phyloP scores from a whole-genome alignment of 1,284 basidiomycete species.

The Cystobasidium pallidum region DNA sequence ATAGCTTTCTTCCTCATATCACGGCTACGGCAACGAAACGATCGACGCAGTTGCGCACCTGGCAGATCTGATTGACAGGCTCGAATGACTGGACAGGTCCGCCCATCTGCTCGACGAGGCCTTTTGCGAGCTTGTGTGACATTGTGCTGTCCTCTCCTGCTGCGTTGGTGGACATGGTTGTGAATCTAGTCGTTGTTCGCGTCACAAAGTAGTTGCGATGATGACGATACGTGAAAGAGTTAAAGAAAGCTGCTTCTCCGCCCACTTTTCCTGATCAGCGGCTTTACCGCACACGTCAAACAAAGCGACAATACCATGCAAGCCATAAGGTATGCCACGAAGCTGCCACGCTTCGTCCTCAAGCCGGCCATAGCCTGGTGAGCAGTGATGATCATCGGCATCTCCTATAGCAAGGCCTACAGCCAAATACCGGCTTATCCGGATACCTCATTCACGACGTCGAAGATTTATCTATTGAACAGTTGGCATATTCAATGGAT shows the following conservation, averaged over 20 bases:
- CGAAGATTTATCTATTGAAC: too few relatives aligned
- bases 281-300: too few relatives aligned
- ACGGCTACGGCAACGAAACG: not conserved
- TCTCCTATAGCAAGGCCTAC: too few relatives aligned
- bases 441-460: too few relatives aligned
- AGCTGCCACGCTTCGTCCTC: too few relatives aligned
- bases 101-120: constrained; percentile 28
- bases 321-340: too few relatives aligned
- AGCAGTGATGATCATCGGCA: too few relatives aligned
- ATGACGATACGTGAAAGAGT: not conserved
- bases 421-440: too few relatives aligned
- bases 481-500: too few relatives aligned
- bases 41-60: constrained; percentile 26
- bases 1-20: not conserved
- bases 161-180: constrained; percentile 25
- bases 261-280: too few relatives aligned
- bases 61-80: constrained; percentile 40
- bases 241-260: not conserved
- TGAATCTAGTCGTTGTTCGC: not conserved
- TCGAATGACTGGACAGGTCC: constrained; percentile 30
- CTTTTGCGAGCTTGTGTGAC: constrained; percentile 30
- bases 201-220: not conserved
- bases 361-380: too few relatives aligned
- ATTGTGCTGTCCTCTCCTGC: constrained; percentile 2
- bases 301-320: too few relatives aligned